These are phyloP conservation scores for Diatrype stigma DNA, from an alignment of 2,329 filamentous ascomycete genomes.

Conservation along the genomic window DNA sequence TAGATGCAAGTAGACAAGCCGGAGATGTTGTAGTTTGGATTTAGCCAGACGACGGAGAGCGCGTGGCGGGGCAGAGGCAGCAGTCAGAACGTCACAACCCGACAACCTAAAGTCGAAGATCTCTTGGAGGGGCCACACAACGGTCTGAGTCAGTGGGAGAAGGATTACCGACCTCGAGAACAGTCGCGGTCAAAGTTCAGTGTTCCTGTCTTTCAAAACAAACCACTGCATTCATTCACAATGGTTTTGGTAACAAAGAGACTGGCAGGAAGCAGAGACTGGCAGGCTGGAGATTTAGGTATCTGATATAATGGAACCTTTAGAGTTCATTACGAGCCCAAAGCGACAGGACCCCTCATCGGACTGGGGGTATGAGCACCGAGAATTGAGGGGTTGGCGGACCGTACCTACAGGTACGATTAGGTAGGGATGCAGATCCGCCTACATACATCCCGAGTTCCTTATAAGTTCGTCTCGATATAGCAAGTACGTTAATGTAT, in stretches of 20 bases:
- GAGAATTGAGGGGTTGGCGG: not conserved
- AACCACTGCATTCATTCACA: not conserved
- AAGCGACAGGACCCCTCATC: not conserved
- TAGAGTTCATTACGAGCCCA: not conserved
- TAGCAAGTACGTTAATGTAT: not conserved
- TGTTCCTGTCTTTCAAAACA: not conserved
- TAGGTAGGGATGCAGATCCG: no score
- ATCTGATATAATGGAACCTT: not conserved
- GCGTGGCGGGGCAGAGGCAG: not conserved
- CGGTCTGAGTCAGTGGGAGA: not conserved
- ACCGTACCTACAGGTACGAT: no score
- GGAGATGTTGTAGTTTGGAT: conserved; percentile 3
- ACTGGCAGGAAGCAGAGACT: not conserved
- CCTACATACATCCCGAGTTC: not conserved
- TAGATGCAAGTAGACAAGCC: not conserved
- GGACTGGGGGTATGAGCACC: not conserved
- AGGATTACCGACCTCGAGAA: not conserved
- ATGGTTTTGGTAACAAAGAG: not conserved
- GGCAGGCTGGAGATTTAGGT: not conserved
- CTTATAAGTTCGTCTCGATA: not conserved
- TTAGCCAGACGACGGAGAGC: conserved; percentile 9
- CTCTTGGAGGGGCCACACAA: not conserved
- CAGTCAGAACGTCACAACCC: not conserved
- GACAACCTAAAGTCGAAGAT: not conserved
- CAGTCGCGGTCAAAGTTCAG: not conserved